Conservation (phyloP, 306 rosid genomes). For the Spatholobus suberectus region DNA sequence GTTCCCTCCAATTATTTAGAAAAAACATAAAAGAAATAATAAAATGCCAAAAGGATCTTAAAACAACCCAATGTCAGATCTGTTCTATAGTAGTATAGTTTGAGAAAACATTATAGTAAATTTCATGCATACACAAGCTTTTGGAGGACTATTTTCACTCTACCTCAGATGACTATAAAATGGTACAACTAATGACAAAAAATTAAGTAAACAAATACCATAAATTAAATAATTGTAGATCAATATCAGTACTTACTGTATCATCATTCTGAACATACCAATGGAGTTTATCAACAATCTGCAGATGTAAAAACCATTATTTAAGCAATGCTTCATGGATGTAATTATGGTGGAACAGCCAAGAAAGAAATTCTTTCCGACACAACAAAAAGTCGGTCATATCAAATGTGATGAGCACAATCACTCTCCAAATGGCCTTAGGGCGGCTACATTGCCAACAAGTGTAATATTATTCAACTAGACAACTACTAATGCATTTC, state of each 20-base stretch:
- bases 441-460: conserved; percentile 12
- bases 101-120: conserved; percentile 4
- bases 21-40: background rate
- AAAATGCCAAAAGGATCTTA: background rate
- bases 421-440: conserved; percentile 19
- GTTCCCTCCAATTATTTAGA: background rate
- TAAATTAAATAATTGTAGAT: background rate
- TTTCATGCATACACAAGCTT: conserved; percentile 14
- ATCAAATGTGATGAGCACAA: conserved; percentile 18
- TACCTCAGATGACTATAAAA: too few species aligned
- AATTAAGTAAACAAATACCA: background rate
- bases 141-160: background rate
- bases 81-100: background rate
- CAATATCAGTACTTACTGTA: conserved; percentile 59
- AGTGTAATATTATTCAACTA: background rate
- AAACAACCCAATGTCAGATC: background rate
- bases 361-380: conserved; percentile 20
- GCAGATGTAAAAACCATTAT: conserved; percentile 47
- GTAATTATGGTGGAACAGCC: conserved; percentile 20
- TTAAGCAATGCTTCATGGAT: conserved; percentile 42
- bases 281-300: conserved; percentile 85
- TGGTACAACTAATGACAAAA: too few species aligned
- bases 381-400: conserved; percentile 13
- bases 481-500: background rate
- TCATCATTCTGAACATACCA: conserved; percentile 77